Evolutionary conservation across 352 stramenopile genomes (phyloP), one percentile per base, ranked within the genome.

Genomic region (Pilasporangium apinafurcum): DNA sequence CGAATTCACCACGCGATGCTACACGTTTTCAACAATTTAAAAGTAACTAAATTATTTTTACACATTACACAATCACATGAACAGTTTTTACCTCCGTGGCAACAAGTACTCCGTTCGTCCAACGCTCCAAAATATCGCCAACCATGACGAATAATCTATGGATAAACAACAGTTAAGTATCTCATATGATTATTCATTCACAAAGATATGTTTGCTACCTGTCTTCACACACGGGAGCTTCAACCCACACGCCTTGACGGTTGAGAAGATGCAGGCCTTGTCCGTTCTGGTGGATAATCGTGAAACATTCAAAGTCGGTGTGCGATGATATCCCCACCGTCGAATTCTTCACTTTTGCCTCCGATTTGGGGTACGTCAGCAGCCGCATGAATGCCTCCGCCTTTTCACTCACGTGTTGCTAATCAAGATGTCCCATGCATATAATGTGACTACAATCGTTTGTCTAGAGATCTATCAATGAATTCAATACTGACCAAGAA

Each of bases 221-320:
- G 50, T 90, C 77, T 37, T 81, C 58, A 12, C 64, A 77, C 16
- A 84, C 73, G 3, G 80, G 80, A 8, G 77, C 74, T 62, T 89
- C 56, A 38, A 88, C 62, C 80, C 80, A 92, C 22, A 59, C 21
- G 16, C 73, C 74, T 17, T 68, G 58, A 37, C 72, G 75, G 33
- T 72, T 76, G 17, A 67, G 37, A 51, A 92, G 44, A 44, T 92
- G 77, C 45, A 92, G 41, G 0, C 80, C 80, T 28, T 71, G 53
- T 26, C 68, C 79, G 37, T 88, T 91, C 47, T 92, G 80, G 43
- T 92, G 80, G 49, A 92, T 88, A 45, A 90, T 76, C 20, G 77
- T 92, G 33, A 92, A 90, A 42, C 71, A 87, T 56, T 92, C 80
- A 45, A 90, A 90, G 43, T 90, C 80, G 27, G 80, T 92, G 54